These are phyloP conservation scores for Didymella segeticola DNA, from an alignment of 2,329 filamentous ascomycete genomes.

Conservation along the genomic window DNA sequence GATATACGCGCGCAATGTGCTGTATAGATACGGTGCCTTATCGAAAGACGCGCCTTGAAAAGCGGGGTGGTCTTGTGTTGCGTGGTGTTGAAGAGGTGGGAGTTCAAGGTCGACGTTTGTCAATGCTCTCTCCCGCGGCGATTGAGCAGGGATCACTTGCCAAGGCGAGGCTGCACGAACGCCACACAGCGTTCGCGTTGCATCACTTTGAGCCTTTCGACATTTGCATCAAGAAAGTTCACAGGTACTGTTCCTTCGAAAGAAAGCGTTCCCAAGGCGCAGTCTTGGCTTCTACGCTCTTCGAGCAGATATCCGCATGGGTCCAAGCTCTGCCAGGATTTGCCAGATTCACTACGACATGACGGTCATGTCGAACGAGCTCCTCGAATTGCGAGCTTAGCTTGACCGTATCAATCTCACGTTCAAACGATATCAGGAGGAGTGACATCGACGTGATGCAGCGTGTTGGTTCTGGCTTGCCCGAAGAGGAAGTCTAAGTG, in stretches of 20 bases:
- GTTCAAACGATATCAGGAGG: too few relatives aligned
- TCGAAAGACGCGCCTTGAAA: neutral
- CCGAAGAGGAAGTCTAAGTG: conserved; percentile 16
- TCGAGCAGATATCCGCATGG: too few relatives aligned
- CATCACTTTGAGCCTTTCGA: neutral
- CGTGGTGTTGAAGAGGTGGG: conserved; percentile 8
- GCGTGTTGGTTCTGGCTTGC: neutral
- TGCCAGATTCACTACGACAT: too few relatives aligned
- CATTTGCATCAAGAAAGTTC: neutral
- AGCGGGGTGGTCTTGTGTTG: neutral
- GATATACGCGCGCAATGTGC: neutral
- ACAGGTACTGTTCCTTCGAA: too few relatives aligned
- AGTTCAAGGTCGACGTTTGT: conserved; percentile 1
- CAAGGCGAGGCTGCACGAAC: conserved; percentile 11
- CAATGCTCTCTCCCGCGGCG: conserved; percentile 18
- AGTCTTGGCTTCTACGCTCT: too few relatives aligned
- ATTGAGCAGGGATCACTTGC: conserved; percentile 2
- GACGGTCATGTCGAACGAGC: too few relatives aligned
- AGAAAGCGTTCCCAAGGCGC: too few relatives aligned
- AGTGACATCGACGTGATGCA: conserved; percentile 6
- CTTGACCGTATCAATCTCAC: too few relatives aligned
- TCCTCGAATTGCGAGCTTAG: too few relatives aligned
- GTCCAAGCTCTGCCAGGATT: too few relatives aligned
- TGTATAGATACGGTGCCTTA: neutral
- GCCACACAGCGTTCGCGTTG: neutral